Base-by-base conservation (phyloP, 2,329 filamentous ascomycete genomes). In the Ophiocordyceps camponoti-saundersi region DNA sequence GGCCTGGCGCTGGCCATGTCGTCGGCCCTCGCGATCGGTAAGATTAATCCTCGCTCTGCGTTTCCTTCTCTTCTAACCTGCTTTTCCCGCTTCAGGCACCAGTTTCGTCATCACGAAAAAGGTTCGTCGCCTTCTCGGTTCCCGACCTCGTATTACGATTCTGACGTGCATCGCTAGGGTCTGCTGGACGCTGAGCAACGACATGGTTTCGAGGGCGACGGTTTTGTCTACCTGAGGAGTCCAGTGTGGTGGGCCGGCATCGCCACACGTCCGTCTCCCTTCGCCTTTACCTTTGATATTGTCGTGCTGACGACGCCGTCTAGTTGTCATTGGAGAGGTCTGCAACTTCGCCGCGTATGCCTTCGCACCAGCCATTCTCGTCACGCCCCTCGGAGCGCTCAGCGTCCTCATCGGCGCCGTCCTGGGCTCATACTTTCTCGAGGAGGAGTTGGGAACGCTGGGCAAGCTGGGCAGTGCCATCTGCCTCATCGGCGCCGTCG, bases 61-160 rank as follows among this genome's bases (percentile, higher is more conserved):
- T 11, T 21, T 11, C 18, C 44, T 30, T 13, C 4, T n/a, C 34
- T 23, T 12, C 21, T 46, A 41, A 42, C 20, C 4, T 3, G 39
- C 6, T 53, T 48, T 48, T 44, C 47, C 42, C 40, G 39, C 49
- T 41, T 42, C 56, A 92, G 87, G 88, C 60, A 88, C 86, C 46
- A 95, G 89, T 75, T 98, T 98, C 65, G 90, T 98, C 55, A 95
- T 98, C 59, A 98, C 93, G 44, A 98, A 98, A 70, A 96, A 95
- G 77, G 85, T 92, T 69, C 63, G 59, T 55, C 44, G 41, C 12
- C 20, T 2, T 12, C 21, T 40, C 36, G n/a, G 6, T 13, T 22
- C 13, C 8, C 29, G 5, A 3, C 29, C 18, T 20, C 30, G 26
- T 23, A 13, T 8, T 44, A 12, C 26, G 15, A 6, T 36, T 30